These are phyloP conservation scores for Podospora appendiculata DNA, from an alignment of 495 filamentous ascomycete genomes.

Conservation along the genomic window DNA sequence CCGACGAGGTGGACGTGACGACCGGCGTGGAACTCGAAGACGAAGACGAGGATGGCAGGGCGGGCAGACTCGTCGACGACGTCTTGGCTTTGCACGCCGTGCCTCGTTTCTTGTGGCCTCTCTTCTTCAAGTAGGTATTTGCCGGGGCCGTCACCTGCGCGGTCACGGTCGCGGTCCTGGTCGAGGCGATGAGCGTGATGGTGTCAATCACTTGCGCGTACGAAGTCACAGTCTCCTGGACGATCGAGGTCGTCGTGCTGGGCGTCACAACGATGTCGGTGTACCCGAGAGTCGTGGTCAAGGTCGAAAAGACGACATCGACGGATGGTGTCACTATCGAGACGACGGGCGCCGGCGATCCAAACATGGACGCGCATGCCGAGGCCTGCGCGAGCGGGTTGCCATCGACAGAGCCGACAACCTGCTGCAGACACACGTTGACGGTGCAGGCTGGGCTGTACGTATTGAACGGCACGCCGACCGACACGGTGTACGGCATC, in stretches of 20 bases:
- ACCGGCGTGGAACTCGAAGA: not conserved
- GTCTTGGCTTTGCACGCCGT: not conserved
- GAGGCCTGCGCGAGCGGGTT: constrained; percentile 3
- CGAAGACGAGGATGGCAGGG: not conserved
- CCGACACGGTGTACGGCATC: constrained; percentile 22
- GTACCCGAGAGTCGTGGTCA: not conserved
- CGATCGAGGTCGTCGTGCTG: not conserved
- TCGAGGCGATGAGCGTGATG: constrained; percentile 1
- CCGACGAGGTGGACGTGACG: not conserved
- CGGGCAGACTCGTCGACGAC: not conserved
- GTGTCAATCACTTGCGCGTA: not conserved
- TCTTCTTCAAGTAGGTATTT: not conserved
- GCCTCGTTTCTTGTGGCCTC: not conserved
- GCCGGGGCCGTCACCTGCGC: not conserved
- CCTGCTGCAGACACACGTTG: constrained; percentile 5
- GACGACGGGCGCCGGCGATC: not conserved
- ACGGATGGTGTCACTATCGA: constrained; percentile 37
- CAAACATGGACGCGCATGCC: constrained; percentile 1
- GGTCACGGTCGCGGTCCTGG: not conserved
- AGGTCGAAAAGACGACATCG: not conserved
- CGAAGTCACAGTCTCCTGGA: not conserved
- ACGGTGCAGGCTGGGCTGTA: constrained; percentile 1
- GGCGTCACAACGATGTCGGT: constrained; percentile 4
- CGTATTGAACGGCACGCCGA: constrained; percentile 46
- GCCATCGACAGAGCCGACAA: not conserved